Evolutionary conservation across 164 flowering plant species (phyloP).

Genomic region (Vitis amurensis): DNA sequence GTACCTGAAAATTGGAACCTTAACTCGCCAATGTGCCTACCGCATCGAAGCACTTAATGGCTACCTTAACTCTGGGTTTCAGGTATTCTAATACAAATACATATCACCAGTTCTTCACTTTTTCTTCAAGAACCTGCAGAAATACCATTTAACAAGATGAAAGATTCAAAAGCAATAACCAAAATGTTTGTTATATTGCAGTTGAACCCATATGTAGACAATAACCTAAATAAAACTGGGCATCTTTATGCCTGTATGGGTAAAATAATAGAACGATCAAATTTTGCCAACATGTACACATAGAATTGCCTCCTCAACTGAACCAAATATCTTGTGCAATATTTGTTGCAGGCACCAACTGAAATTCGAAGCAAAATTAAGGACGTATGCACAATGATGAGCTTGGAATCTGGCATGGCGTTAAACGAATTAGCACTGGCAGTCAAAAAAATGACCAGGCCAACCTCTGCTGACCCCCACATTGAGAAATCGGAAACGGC

Average conservation of each 20-base stretch:
- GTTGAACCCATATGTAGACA: too few relatives aligned
- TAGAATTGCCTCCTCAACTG: too few relatives aligned
- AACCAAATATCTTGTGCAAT: not conserved
- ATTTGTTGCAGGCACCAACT: conserved; percentile 32
- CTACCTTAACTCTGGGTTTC: conserved; percentile 25
- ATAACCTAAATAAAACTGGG: too few relatives aligned
- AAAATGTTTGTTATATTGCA: too few relatives aligned
- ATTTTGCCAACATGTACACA: too few relatives aligned
- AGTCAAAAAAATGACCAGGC: conserved; percentile 37
- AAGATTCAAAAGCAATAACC: too few relatives aligned
- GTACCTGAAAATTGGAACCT: conserved; percentile 31
- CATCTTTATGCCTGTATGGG: too few relatives aligned
- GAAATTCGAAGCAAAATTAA: conserved; percentile 41
- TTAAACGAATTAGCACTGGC: conserved; percentile 44
- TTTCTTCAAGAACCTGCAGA: not conserved
- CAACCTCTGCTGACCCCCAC: conserved; percentile 23
- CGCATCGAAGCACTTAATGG: conserved; percentile 32
- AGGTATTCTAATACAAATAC: conserved; percentile 9
- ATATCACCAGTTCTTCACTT: not conserved
- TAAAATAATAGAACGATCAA: too few relatives aligned
- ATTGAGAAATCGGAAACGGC: conserved; percentile 35
- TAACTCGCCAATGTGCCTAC: conserved; percentile 36
- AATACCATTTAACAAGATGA: not conserved
- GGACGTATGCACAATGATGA: conserved; percentile 44
- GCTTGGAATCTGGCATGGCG: conserved; percentile 47